Conservation (phyloP, 352 stramenopile genomes). For the Phytophthora palmivora region DNA sequence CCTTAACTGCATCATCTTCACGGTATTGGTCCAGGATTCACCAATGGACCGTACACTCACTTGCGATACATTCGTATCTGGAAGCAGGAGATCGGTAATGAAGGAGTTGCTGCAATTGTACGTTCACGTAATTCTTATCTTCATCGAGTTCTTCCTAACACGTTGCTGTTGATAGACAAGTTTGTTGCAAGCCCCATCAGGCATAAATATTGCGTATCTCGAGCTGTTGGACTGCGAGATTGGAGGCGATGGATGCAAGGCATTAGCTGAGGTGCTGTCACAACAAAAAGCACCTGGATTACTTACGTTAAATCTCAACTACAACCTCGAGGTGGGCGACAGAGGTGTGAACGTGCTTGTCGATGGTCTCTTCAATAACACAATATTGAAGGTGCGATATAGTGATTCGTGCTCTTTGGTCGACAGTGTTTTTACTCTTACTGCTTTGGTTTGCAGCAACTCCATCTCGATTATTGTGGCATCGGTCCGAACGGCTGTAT, state of each 20-base stretch:
- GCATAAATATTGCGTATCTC: constrained; percentile 77
- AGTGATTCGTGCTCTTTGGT: background rate
- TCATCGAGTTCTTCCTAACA: background rate
- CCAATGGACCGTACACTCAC: constrained; percentile 65
- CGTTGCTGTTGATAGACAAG: constrained; percentile 36
- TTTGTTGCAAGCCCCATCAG: constrained; percentile 52
- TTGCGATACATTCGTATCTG: constrained; percentile 83
- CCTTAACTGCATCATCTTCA: constrained; percentile 59
- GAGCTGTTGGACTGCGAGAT: constrained; percentile 85
- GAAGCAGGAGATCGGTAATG: constrained; percentile 82
- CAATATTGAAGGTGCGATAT: constrained; percentile 56
- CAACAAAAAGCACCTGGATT: constrained; percentile 63
- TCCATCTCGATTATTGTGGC: constrained; percentile 79
- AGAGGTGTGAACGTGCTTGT: constrained; percentile 60
- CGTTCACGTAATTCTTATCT: constrained; percentile 3
- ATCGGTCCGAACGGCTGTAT: constrained; percentile 53
- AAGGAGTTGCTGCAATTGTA: constrained; percentile 77
- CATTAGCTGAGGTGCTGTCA: constrained; percentile 56
- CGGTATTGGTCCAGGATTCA: constrained; percentile 71
- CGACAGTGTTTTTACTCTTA: background rate
- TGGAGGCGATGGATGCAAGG: constrained; percentile 63
- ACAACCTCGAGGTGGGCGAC: constrained; percentile 71
- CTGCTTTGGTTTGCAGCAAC: constrained; percentile 46
- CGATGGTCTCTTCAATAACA: constrained; percentile 76
- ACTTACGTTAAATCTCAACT: constrained; percentile 79